Conservation (phyloP, 345 rosid species). For the Ceriops zippeliana region DNA sequence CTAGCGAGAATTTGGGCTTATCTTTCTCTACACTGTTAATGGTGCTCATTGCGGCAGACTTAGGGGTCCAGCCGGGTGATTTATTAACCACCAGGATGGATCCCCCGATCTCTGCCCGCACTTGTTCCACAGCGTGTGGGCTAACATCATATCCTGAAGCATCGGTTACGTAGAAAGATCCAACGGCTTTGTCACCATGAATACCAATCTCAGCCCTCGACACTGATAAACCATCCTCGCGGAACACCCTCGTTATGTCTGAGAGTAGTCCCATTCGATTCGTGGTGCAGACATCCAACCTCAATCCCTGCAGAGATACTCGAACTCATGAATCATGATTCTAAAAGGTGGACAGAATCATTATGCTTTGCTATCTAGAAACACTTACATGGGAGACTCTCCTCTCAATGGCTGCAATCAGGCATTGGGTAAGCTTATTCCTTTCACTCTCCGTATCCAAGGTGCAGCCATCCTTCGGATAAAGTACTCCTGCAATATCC, state of each 20-base stretch:
- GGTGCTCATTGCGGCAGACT: conserved; percentile 25
- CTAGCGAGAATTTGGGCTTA: conserved; percentile 49
- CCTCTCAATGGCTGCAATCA: conserved; percentile 76
- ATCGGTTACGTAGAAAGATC: conserved; percentile 69
- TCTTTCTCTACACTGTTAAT: conserved; percentile 23
- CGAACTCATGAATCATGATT: no score
- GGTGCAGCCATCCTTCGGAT: conserved; percentile 71
- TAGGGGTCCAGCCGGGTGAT: conserved; percentile 29
- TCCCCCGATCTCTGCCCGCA: conserved; percentile 59
- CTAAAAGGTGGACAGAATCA: background rate
- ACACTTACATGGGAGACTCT: conserved; percentile 52
- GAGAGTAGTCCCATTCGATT: conserved; percentile 66
- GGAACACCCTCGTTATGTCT: conserved; percentile 54
- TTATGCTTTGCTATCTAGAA: background rate
- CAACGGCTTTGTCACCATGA: conserved; percentile 53
- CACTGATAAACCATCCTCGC: conserved; percentile 71
- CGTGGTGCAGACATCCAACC: conserved; percentile 53
- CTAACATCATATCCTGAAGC: conserved; percentile 56
- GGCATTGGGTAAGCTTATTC: conserved; percentile 48
- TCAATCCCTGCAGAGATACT: conserved; percentile 45
- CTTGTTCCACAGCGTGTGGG: conserved; percentile 36
- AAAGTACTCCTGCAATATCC: conserved; percentile 66
- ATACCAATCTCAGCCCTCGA: conserved; percentile 57
- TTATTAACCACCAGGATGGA: conserved; percentile 45
- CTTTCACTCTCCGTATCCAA: conserved; percentile 57